These are phyloP conservation scores for Parafenestella ontariensis DNA, from an alignment of 2,329 filamentous ascomycete species.

Conservation along the genomic window DNA sequence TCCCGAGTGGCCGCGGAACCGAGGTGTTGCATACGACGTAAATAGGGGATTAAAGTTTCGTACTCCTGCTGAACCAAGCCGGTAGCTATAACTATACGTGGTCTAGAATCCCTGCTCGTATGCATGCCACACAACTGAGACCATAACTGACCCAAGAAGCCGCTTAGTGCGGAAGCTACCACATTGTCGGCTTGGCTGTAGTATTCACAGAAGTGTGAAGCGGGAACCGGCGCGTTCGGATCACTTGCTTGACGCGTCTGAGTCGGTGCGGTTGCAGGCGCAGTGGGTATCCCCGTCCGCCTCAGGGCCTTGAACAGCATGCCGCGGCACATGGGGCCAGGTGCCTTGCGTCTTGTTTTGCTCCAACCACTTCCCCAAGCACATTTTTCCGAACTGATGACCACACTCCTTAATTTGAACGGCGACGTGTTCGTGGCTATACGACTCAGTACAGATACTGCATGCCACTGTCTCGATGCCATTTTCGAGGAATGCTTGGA, in stretches of 20 bases:
- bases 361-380: not conserved
- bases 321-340: not conserved
- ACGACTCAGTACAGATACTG: not conserved
- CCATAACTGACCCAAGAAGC: not conserved
- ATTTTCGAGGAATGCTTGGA: not conserved
- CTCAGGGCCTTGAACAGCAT: not conserved
- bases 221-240: not conserved
- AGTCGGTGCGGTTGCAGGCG: too few species aligned
- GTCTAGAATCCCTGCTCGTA: not conserved
- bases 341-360: not conserved
- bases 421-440: not conserved
- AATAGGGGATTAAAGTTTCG: not conserved
- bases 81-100: not conserved
- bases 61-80: not conserved
- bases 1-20: not conserved
- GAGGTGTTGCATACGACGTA: not conserved
- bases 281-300: too few species aligned
- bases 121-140: not conserved
- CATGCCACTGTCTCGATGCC: not conserved
- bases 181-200: not conserved
- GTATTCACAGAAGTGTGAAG: not conserved
- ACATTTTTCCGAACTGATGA: not conserved
- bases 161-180: not conserved
- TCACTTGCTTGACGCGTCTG: not conserved
- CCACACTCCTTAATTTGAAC: conserved; percentile 1